Evolutionary conservation across 805 yeast species (phyloP), one percentile per base, ranked within the genome.

Genomic region (Lachancea lanzarotensis): DNA sequence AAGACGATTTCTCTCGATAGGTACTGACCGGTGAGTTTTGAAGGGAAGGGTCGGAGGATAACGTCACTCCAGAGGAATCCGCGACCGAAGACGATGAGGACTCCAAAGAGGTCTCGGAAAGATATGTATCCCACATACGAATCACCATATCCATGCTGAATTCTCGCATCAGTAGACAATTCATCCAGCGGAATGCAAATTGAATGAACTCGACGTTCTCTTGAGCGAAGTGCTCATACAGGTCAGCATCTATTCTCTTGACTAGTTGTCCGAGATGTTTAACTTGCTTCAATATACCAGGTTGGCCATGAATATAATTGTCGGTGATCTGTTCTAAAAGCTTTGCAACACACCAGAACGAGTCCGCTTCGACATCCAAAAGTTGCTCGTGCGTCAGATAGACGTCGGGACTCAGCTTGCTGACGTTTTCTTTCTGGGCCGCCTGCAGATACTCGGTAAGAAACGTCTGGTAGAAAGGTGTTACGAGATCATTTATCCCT

Each of bases 131-230:
- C 98, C 98, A 93, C 95, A 93, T 91, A 45, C 98, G 73, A 18
- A 90, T 81, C 4, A 90, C 84, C 48, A 87, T 76, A 26, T 71
- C 70, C 57, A 93, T 79, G 35, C 82, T 79, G 37, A 93, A 73
- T 57, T 93, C 98, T 52, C 98, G 78, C 98, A 93, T 93, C 40
- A 93, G 69, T 57, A 93, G 70, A 69, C 98, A 93, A 66, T 93
- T 93, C 98, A 93, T 93, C 98, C 98, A 93, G 53, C 98, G 74
- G 69, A 93, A 93, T 17, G 96, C 79, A 65, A 93, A 93, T 65
- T 93, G 98, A 51, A 93, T 79, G 58, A 93, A 93, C 64, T 93
- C 96, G n/a, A 93, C 79, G 39, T 85, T 85, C 60, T 93, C 96
- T 1, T 64, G 58, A 48, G 81, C 81, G 51, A 93, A 76, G 67